These are phyloP conservation scores for Fusarium albidum DNA, from an alignment of 2,329 filamentous ascomycete genomes.

Conservation along the genomic window DNA sequence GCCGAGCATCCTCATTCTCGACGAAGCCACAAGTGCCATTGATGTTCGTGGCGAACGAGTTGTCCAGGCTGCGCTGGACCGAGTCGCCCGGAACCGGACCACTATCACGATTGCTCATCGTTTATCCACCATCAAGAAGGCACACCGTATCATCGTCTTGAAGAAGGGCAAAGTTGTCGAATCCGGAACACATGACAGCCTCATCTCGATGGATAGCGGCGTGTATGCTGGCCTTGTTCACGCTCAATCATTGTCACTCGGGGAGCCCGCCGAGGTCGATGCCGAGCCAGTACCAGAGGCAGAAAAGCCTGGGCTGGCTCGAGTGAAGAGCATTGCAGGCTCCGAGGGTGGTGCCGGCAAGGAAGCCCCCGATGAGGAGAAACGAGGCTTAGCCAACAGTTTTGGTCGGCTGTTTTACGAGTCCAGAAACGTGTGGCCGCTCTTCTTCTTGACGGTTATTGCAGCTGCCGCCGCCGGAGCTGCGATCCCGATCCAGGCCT, in stretches of 20 bases:
- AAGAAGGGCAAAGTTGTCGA: slow-evolving; percentile 76
- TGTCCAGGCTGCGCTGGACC: slow-evolving; percentile 71
- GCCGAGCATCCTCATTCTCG: slow-evolving; percentile 76
- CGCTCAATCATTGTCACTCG: slow-evolving; percentile 66
- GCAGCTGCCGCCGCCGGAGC: slow-evolving; percentile 54
- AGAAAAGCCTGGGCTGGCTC: slow-evolving; percentile 49
- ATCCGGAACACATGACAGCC: slow-evolving; percentile 76
- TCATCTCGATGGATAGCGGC: slow-evolving; percentile 67
- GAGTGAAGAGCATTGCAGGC: slow-evolving; percentile 55
- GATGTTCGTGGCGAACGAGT: slow-evolving; percentile 63
- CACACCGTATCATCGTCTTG: slow-evolving; percentile 81
- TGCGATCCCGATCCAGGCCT: slow-evolving; percentile 60
- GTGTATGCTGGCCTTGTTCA: slow-evolving; percentile 74
- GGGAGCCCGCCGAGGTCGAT: slow-evolving; percentile 51
- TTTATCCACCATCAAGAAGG: slow-evolving; percentile 77
- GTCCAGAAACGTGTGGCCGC: slow-evolving; percentile 59
- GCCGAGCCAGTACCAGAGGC: slow-evolving; percentile 50
- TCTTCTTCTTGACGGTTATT: slow-evolving; percentile 59
- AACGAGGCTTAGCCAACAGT: slow-evolving; percentile 57
- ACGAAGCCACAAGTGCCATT: slow-evolving; percentile 78
- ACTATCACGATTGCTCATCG: slow-evolving; percentile 80
- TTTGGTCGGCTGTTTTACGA: slow-evolving; percentile 67
- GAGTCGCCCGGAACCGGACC: slow-evolving; percentile 68
- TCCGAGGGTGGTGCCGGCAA: slow-evolving; percentile 43
- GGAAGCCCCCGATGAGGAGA: slow-evolving; percentile 38